Base-by-base conservation (phyloP, 2,329 filamentous ascomycete species). In the Xylaria multiplex region DNA sequence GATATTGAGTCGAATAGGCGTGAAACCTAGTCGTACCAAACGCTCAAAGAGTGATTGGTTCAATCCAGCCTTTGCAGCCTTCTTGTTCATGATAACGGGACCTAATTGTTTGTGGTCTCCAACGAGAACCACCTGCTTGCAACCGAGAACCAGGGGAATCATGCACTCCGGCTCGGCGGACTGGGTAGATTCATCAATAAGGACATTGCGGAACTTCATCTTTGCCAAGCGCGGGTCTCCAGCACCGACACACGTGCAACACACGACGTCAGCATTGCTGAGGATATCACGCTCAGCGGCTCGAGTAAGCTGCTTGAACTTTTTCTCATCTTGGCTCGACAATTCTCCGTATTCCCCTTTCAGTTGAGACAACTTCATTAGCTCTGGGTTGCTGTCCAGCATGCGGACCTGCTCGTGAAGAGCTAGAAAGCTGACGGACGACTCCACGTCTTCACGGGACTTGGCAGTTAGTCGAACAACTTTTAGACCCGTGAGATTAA, bases 51-150 rank as follows among this genome's bases (percentile, higher is more conserved):
- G 85, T n/a, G 95, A 98, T 79, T 98, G 96, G 80, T 98, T 97
- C 16, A 99, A 85, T 67, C 96, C 96, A 62, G 96, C 96, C 81
- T 98, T 98, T 68, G 96, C 96, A 14, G 96, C 96, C 81, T 98
- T 98, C 86, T 99, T 99, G 86, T 99, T 99, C 95, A 99, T 99
- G 77, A 99, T 98, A 74, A 99, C 96, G 1, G 96, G 96, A 0
- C 96, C 96, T 70, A 99, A 88, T 79, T 99, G 96, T 80, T 98
- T 96, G 80, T 99, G 96, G 77, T 99, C 96, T 77, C 96, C 96
- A 48, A 99, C 96, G 42, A 99, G 87, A n/a, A 99, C 96, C 56
- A 97, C 93, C 79, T 99, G 96, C 82, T 99, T 99, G 84, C 96
- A 99, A 57, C 96, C 96, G 24, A 99, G 86, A 37, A 99, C 95